Evolutionary conservation across 2,329 filamentous ascomycete genomes (phyloP).

Genomic region (Monosporascus sp.): DNA sequence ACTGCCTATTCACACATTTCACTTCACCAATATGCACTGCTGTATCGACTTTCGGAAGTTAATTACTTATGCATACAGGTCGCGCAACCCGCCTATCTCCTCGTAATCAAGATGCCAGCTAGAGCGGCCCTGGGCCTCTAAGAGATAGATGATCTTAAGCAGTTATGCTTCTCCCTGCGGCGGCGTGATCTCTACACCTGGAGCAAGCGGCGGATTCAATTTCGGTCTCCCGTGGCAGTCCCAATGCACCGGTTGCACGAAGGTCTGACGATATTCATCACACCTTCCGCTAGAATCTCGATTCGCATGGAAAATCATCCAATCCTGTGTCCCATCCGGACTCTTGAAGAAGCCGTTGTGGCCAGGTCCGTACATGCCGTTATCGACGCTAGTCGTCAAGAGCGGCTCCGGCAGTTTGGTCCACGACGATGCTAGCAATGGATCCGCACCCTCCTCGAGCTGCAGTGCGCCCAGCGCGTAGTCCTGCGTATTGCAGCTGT

Average conservation of each 20-base stretch:
- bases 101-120: too few species aligned
- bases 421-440: conserved; percentile 7
- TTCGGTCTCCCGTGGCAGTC: conserved; percentile 3
- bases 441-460: conserved; percentile 4
- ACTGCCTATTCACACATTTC: too few species aligned
- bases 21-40: too few species aligned
- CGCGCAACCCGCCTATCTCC: too few species aligned
- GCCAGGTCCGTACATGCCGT: conserved; percentile 11
- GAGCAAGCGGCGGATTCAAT: conserved; percentile 1
- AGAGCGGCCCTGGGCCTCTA: too few species aligned
- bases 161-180: background rate
- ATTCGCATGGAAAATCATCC: conserved; percentile 14
- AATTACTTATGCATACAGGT: too few species aligned
- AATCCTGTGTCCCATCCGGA: conserved; percentile 13
- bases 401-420: conserved; percentile 9
- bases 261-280: conserved; percentile 6
- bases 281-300: conserved; percentile 4
- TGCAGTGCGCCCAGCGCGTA: conserved; percentile 13
- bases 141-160: too few species aligned
- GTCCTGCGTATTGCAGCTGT: conserved; percentile 10
- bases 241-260: conserved; percentile 10
- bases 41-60: too few species aligned
- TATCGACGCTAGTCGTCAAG: conserved; percentile 4
- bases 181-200: background rate
- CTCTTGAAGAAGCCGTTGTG: conserved; percentile 17